Base-by-base conservation (phyloP, 1,284 basidiomycete species). In the Ceratobasidium sp. region DNA sequence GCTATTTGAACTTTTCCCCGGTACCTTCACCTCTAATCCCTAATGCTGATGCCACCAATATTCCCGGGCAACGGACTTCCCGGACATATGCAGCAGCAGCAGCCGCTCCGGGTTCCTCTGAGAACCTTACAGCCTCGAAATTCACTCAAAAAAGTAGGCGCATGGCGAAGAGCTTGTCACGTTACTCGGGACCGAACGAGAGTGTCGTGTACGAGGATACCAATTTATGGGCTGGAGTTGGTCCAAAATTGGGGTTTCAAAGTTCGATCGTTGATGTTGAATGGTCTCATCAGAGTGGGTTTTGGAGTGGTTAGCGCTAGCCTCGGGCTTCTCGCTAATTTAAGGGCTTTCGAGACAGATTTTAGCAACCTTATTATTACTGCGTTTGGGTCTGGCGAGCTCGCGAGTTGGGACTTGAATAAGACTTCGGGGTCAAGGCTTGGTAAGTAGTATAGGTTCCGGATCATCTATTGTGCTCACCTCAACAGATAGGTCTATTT, bases 341-440 rank as follows among this genome's bases (percentile, higher is more conserved):
- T n/a, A 52, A 35, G 18, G 1, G 1, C 1, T 64, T 23, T 30
- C 20, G 18, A 77, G 23, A 23, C 71, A 96, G 94, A 84, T 14
- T 94, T 90, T 84, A 90, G 88, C 81, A 91, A 90, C 83, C 96
- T 96, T 85, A 90, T 96, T 73, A 84, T 95, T 48, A 96, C 94
- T 0, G 94, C 94, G 79, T 93, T 93, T 3, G 88, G 92, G 8
- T 94, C 93, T 80, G 95, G 95, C 0, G 94, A 95, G 80, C 88
- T 96, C 57, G 91, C 95, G 71, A 89, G 96, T 85, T 96, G 94
- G 91, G 95, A 96, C 83, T 82, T 95, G 30, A 90, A 91, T 80
- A 93, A 91, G 83, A 27, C 20, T 14, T 85, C 88, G 57, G 90
- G 92, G 1, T 82, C 88, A 60, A 95, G 94, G 84, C 91, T 91